Evolutionary conservation across 75 land plant genomes (phyloP).

Genomic region (Chamaecyparis obtusa): DNA sequence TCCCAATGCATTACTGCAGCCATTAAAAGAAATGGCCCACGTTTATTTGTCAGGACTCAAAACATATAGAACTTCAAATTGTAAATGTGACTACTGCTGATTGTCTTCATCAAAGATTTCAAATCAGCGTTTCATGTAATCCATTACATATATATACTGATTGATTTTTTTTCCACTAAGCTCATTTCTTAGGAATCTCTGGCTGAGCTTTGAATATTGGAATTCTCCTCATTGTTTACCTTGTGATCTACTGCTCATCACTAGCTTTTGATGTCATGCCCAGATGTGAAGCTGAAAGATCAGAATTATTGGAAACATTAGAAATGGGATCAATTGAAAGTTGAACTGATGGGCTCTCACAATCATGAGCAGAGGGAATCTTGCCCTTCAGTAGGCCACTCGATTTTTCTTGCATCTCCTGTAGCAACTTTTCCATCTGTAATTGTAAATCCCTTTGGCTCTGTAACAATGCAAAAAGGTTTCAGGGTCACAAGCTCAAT

Average conservation of each 20-base stretch:
- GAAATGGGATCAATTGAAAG: neutral
- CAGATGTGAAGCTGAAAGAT: neutral
- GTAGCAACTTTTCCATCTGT: constrained; percentile 9
- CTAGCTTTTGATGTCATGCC: neutral
- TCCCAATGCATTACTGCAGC: neutral
- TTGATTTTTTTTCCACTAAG: neutral
- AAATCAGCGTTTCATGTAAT: neutral
- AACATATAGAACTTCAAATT: neutral
- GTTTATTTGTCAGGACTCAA: neutral
- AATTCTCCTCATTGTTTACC: neutral
- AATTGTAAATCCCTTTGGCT: constrained; percentile 4
- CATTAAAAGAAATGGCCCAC: neutral
- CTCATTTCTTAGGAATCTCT: neutral
- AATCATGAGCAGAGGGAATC: neutral
- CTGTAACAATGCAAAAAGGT: neutral
- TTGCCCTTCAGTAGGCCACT: neutral
- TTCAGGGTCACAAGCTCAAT: neutral
- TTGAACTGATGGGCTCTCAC: neutral
- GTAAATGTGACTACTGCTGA: neutral
- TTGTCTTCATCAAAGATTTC: neutral
- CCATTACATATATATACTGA: neutral
- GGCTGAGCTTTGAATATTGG: neutral
- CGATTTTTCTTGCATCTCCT: neutral
- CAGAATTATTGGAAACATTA: neutral
- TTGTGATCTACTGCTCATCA: neutral